phyloP scores from a whole-genome alignment of 306 rosid genomes.

The Castanopsis chinensis region DNA sequence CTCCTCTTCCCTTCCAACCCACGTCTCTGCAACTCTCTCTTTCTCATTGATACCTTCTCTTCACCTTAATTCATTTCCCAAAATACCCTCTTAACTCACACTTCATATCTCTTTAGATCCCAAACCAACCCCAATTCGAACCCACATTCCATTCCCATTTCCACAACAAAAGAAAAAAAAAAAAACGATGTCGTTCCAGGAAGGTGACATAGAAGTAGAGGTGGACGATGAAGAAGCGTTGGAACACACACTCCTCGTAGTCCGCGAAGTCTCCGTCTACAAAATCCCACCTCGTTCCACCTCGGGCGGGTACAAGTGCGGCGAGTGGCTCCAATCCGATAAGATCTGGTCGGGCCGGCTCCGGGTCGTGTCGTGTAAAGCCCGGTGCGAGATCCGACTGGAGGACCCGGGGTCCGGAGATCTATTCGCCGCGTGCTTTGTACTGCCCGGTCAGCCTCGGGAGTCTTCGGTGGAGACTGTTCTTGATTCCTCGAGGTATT shows the following conservation, averaged over 20 bases:
- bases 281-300: conserved; percentile 91
- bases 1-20: conserved; percentile 30
- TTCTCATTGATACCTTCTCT: conserved; percentile 25
- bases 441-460: conserved; percentile 73
- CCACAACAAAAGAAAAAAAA: background rate
- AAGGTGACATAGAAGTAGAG: background rate
- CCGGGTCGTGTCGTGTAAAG: conserved; percentile 82
- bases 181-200: conserved; percentile 69
- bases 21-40: conserved; percentile 33
- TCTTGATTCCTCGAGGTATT: conserved; percentile 93
- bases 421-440: conserved; percentile 94
- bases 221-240: conserved; percentile 74
- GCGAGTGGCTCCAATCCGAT: conserved; percentile 98
- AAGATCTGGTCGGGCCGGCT: conserved; percentile 98
- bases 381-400: conserved; percentile 97
- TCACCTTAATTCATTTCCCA: conserved; percentile 14
- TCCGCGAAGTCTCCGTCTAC: conserved; percentile 92
- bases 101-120: no score
- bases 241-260: conserved; percentile 96
- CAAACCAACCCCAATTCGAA: background rate
- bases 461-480: conserved; percentile 85
- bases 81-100: no score
- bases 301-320: conserved; percentile 97
- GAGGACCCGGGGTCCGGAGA: conserved; percentile 91
- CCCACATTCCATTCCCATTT: conserved; percentile 10